phyloP scores from a whole-genome alignment of 1,139 yeast species.

The Saccharomycopsis crataegensis region DNA sequence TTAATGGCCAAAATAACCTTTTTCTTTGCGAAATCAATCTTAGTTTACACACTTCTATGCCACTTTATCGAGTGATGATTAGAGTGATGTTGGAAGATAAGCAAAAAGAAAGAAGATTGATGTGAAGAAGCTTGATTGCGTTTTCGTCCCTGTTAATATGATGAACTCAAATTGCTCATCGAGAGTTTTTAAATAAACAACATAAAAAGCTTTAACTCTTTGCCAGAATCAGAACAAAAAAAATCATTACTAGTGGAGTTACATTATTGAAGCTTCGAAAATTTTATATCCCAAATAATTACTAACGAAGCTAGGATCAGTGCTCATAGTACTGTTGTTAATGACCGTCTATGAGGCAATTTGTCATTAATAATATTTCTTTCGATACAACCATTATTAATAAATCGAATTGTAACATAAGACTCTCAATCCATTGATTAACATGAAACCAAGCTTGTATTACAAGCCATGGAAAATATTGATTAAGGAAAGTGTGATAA shows the following conservation, averaged over 20 bases:
- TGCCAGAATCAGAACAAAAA: constrained; percentile 50
- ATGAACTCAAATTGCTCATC: constrained; percentile 89
- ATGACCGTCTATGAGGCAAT: no score
- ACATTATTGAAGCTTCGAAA: constrained; percentile 51
- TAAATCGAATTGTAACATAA: no score
- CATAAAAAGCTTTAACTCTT: constrained; percentile 65
- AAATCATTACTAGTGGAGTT: constrained; percentile 50
- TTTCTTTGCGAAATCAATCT: no score
- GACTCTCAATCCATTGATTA: no score
- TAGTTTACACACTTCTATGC: constrained; percentile 87
- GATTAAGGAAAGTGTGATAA: no score
- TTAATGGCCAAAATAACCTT: no score
- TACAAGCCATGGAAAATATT: no score
- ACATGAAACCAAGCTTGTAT: no score
- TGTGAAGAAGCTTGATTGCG: constrained; percentile 52
- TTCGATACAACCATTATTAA: no score
- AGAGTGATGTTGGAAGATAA: constrained; percentile 82
- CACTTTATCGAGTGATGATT: constrained; percentile 64
- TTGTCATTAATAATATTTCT: no score
- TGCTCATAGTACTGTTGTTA: no score
- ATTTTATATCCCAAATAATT: constrained; percentile 30
- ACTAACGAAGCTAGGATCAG: no score
- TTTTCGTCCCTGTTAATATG: constrained; percentile 80
- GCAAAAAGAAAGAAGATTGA: constrained; percentile 74
- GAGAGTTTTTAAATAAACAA: constrained; percentile 64